Conservation (phyloP, 1,284 basidiomycete species). For the Irpex sp. region DNA sequence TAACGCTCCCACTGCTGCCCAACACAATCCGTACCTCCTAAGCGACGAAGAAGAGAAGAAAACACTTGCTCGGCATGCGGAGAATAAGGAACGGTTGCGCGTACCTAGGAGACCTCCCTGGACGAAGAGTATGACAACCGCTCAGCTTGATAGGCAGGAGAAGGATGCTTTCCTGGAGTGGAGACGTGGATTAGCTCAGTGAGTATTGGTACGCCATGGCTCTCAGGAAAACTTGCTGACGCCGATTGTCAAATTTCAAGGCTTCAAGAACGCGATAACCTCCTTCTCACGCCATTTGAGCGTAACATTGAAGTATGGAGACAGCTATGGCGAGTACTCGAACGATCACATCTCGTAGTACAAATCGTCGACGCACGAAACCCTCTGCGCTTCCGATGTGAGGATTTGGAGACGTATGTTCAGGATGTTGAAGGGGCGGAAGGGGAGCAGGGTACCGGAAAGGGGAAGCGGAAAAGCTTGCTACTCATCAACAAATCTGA, state of each 20-base stretch:
- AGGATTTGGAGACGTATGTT: constrained; percentile 89
- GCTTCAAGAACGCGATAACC: constrained; percentile 71
- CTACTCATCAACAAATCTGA: constrained; percentile 97
- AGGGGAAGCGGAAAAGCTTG: constrained; percentile 68
- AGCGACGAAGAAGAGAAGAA: constrained; percentile 80
- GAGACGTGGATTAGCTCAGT: constrained; percentile 88
- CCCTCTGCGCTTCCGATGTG: constrained; percentile 86
- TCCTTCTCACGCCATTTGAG: constrained; percentile 92
- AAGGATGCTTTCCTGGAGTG: constrained; percentile 87
- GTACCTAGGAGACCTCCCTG: constrained; percentile 86
- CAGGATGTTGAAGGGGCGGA: constrained; percentile 71
- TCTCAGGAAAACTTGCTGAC: constrained; percentile 1
- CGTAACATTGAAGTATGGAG: constrained; percentile 96
- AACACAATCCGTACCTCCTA: constrained; percentile 86
- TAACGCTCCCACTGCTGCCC: constrained; percentile 51
- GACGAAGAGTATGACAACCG: constrained; percentile 73
- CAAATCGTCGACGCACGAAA: constrained; percentile 96
- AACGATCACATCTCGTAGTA: constrained; percentile 89
- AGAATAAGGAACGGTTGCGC: constrained; percentile 67
- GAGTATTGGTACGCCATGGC: constrained; percentile 28
- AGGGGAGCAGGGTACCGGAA: constrained; percentile 73
- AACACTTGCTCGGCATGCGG: constrained; percentile 65
- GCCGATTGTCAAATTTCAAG: constrained; percentile 32
- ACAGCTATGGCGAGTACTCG: constrained; percentile 92
- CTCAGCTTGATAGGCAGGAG: constrained; percentile 82